These are phyloP conservation scores for Buddleja alternifolia DNA, from an alignment of 257 asterid genomes.

Conservation along the genomic window DNA sequence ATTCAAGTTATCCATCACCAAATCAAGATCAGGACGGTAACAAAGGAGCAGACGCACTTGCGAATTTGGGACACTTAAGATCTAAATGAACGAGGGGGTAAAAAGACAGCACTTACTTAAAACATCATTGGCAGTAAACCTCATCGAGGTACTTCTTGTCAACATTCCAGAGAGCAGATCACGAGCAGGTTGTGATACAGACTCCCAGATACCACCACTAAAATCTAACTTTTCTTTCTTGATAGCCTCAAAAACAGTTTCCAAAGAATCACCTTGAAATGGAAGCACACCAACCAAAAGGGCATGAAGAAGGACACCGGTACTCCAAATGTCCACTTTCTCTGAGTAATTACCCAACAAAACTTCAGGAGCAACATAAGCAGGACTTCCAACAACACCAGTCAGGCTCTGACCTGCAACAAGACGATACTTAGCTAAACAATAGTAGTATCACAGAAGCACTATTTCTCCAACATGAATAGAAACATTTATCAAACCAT, in stretches of 20 bases:
- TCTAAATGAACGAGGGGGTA: background rate
- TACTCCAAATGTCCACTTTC: conserved; percentile 92
- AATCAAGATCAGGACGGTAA: too few relatives aligned
- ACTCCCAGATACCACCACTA: conserved; percentile 64
- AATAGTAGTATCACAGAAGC: background rate
- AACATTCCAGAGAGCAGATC: conserved; percentile 75
- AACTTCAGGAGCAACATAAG: conserved; percentile 91
- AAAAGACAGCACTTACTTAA: conserved; percentile 60
- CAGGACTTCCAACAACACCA: conserved; percentile 91
- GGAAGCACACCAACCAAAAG: conserved; percentile 85
- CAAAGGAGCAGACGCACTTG: too few relatives aligned
- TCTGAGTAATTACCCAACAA: conserved; percentile 80
- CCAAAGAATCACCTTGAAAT: conserved; percentile 75
- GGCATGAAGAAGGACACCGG: conserved; percentile 85
- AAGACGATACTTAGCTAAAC: background rate
- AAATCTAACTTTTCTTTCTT: conserved; percentile 71
- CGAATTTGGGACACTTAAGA: too few relatives aligned
- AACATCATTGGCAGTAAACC: conserved; percentile 74
- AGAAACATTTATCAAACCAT: too few relatives aligned
- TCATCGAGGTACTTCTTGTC: conserved; percentile 54
- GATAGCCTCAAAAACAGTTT: conserved; percentile 72
- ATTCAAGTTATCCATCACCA: background rate
- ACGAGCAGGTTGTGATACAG: conserved; percentile 75
- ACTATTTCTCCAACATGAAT: background rate
- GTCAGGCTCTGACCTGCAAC: conserved; percentile 71